phyloP scores from a whole-genome alignment of 345 rosid species.

The Punica granatum region DNA sequence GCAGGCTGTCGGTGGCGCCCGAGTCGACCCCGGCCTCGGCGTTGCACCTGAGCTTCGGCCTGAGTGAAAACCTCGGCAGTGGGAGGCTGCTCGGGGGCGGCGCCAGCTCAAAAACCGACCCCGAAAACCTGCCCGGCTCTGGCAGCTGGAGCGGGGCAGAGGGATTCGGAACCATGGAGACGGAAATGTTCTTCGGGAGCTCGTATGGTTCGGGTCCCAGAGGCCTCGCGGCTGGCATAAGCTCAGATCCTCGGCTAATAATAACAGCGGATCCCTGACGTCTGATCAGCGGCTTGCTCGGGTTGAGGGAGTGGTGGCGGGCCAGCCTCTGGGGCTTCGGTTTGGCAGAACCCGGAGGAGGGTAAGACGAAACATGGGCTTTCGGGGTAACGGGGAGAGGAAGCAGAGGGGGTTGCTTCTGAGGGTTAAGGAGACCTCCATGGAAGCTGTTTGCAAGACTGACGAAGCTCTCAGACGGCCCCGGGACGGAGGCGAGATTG shows the following conservation, averaged over 20 bases:
- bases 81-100: conserved; percentile 79
- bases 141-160: background rate
- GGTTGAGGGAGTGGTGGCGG: conserved; percentile 1
- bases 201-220: conserved; percentile 12
- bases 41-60: conserved; percentile 49
- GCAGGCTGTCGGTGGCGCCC: conserved; percentile 56
- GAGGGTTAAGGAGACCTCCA: conserved; percentile 2
- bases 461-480: background rate
- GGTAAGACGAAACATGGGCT: background rate
- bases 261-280: background rate
- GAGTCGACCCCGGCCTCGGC: conserved; percentile 42
- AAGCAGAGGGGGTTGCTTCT: conserved; percentile 16
- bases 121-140: conserved; percentile 9
- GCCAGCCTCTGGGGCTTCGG: background rate
- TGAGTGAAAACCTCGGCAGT: conserved; percentile 54
- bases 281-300: background rate
- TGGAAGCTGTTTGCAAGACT: background rate
- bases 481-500: background rate
- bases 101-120: conserved; percentile 28
- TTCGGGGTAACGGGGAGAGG: conserved; percentile 9
- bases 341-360: background rate
- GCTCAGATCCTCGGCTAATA: background rate
- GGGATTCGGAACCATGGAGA: background rate
- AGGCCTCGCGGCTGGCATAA: background rate
- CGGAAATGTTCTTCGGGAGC: conserved; percentile 7